A percentile compares a stretch with the other conserved stretches of the same genome.
Evolutionary conservation across 495 filamentous ascomycete genomes (phyloP).

Genomic region (Amniculicola lignicola): DNA sequence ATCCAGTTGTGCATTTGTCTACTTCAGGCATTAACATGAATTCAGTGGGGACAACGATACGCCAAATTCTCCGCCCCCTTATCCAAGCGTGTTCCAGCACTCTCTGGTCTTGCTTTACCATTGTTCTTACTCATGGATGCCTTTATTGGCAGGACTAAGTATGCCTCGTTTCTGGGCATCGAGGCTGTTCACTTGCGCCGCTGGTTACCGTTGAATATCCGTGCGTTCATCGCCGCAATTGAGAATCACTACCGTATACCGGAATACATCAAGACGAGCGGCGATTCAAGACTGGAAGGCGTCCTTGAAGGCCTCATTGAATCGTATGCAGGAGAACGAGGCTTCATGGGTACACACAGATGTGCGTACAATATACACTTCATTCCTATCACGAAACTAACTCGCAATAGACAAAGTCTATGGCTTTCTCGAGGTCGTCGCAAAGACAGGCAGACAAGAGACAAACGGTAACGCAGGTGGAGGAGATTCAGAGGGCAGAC

Average conservation of each 20-base stretch:
- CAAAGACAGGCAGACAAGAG: slow-evolving; percentile 51
- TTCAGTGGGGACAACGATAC: slow-evolving; percentile 41
- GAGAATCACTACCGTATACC: slow-evolving; percentile 51
- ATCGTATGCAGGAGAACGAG: slow-evolving; percentile 49
- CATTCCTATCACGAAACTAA: not conserved
- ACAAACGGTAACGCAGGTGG: slow-evolving; percentile 50
- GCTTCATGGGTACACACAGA: slow-evolving; percentile 54
- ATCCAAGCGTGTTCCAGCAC: slow-evolving; percentile 51
- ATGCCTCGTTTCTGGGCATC: slow-evolving; percentile 49
- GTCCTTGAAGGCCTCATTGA: slow-evolving; percentile 52
- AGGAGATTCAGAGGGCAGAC: slow-evolving; percentile 41
- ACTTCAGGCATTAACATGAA: too few relatives aligned
- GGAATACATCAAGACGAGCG: slow-evolving; percentile 48
- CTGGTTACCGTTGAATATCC: slow-evolving; percentile 50
- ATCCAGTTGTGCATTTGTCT: not conserved
- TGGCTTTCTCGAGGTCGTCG: slow-evolving; percentile 52
- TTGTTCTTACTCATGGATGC: slow-evolving; percentile 54
- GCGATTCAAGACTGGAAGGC: slow-evolving; percentile 47
- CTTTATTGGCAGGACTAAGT: slow-evolving; percentile 50
- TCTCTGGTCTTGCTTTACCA: slow-evolving; percentile 50
- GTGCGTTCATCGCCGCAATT: slow-evolving; percentile 52
- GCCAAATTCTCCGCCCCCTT: slow-evolving; percentile 51
- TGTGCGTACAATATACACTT: slow-evolving; percentile 13
- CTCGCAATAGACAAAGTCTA: slow-evolving; percentile 46
- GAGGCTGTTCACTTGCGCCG: slow-evolving; percentile 51